Conservation (phyloP, 345 rosid genomes). For the Syzygium aromaticum region DNA sequence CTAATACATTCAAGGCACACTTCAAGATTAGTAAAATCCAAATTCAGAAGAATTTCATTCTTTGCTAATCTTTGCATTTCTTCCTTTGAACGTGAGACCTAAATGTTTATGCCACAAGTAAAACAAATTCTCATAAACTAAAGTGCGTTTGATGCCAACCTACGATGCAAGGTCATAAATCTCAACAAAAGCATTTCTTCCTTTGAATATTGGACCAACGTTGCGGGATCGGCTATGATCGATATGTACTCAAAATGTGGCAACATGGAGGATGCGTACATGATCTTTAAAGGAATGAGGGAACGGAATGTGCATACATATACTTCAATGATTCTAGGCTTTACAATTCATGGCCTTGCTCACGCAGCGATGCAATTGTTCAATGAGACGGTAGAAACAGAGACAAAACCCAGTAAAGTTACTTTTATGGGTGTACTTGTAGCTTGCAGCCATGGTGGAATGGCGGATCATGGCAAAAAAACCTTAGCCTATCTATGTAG, state of each 20-base stretch:
- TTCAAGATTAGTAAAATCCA: too few relatives aligned
- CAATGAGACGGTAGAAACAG: slow-evolving; percentile 44
- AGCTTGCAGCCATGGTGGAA: slow-evolving; percentile 63
- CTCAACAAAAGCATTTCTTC: too few relatives aligned
- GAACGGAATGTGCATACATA: slow-evolving; percentile 63
- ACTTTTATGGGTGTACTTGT: slow-evolving; percentile 77
- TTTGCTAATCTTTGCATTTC: too few relatives aligned
- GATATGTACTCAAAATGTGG: slow-evolving; percentile 92
- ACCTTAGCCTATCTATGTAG: not conserved
- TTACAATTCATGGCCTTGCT: slow-evolving; percentile 66
- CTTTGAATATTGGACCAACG: not conserved
- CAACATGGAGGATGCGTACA: slow-evolving; percentile 44
- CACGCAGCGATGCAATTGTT: slow-evolving; percentile 53
- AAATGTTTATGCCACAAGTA: too few relatives aligned
- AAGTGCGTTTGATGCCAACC: too few relatives aligned
- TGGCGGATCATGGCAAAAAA: slow-evolving; percentile 48
- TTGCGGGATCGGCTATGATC: slow-evolving; percentile 67
- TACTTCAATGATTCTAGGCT: slow-evolving; percentile 79
- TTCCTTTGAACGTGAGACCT: too few relatives aligned
- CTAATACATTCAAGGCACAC: too few relatives aligned
- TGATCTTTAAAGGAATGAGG: slow-evolving; percentile 44
- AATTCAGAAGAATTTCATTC: too few relatives aligned
- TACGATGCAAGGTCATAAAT: too few relatives aligned
- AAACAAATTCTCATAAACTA: too few relatives aligned
- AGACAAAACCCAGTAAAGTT: slow-evolving; percentile 52